Conservation (phyloP, 2,329 filamentous ascomycete species). For the Claviceps sp. region DNA sequence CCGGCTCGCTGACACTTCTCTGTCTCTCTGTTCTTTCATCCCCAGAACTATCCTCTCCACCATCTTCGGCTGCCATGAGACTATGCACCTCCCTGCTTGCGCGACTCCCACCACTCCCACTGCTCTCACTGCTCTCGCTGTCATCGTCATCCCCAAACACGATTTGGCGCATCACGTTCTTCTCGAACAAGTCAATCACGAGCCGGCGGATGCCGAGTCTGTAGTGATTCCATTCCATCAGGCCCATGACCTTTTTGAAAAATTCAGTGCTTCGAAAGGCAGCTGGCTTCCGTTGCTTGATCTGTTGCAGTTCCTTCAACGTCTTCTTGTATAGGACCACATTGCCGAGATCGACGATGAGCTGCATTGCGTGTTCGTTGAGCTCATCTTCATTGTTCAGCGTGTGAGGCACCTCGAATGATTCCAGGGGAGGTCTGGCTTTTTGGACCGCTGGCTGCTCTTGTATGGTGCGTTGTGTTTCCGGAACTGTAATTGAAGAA, state of each 20-base stretch:
- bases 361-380: constrained; percentile 69
- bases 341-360: constrained; percentile 81
- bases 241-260: constrained; percentile 71
- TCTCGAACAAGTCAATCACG: constrained; percentile 89
- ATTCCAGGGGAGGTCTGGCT: constrained; percentile 29
- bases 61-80: constrained; percentile 35
- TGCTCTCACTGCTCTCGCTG: constrained; percentile 57
- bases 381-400: constrained; percentile 48
- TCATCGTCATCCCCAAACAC: constrained; percentile 60
- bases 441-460: constrained; percentile 28
- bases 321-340: constrained; percentile 85
- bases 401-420: constrained; percentile 26
- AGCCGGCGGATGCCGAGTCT: constrained; percentile 76
- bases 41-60: constrained; percentile 32
- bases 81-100: constrained; percentile 2
- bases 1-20: constrained; percentile 36
- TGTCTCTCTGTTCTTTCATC: constrained; percentile 45
- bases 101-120: constrained; percentile 36
- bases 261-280: constrained; percentile 65
- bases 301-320: constrained; percentile 64
- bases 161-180: constrained; percentile 69
- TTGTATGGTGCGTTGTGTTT: constrained; percentile 38
- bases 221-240: constrained; percentile 84
- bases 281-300: constrained; percentile 61
- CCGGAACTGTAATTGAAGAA: constrained; percentile 31